These are phyloP conservation scores for Curvularia eragrostidis DNA, from an alignment of 2,329 filamentous ascomycete genomes.

Conservation along the genomic window DNA sequence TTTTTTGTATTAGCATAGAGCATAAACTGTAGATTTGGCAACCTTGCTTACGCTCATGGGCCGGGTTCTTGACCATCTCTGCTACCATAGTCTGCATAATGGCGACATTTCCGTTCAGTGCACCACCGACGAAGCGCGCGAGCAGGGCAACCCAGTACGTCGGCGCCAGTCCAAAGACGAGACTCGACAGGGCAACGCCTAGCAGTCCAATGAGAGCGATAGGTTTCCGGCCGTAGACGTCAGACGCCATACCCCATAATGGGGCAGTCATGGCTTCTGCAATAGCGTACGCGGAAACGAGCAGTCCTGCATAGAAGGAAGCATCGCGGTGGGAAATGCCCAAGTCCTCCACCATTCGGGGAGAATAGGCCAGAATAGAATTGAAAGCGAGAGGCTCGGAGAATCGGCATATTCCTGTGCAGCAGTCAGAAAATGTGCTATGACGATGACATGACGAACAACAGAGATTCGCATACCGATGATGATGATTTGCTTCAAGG, in stretches of 20 bases:
- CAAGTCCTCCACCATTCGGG: constrained; percentile 50
- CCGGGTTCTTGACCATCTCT: constrained; percentile 86
- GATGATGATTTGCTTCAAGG: constrained; percentile 56
- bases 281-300: constrained; percentile 89
- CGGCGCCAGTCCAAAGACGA: constrained; percentile 80
- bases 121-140: constrained; percentile 77
- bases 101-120: constrained; percentile 90
- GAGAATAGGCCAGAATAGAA: constrained; percentile 84
- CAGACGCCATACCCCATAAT: constrained; percentile 53
- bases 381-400: constrained; percentile 93
- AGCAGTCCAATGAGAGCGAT: constrained; percentile 62
- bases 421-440: constrained; percentile 26
- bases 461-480: constrained; percentile 41
- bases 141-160: constrained; percentile 84
- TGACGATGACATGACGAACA: constrained; percentile 27
- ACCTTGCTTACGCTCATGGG: constrained; percentile 77
- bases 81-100: constrained; percentile 92
- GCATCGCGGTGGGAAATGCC: constrained; percentile 53
- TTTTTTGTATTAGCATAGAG: constrained; percentile 45
- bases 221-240: constrained; percentile 51
- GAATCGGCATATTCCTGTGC: constrained; percentile 83
- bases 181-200: constrained; percentile 82
- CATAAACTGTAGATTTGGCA: background rate
- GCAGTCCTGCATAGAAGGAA: constrained; percentile 82
- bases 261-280: constrained; percentile 87